A percentile compares a stretch with the other conserved stretches of the same genome.
Evolutionary conservation across 2,329 filamentous ascomycete species (phyloP).

Genomic region (Pestalotiopsis sp.): DNA sequence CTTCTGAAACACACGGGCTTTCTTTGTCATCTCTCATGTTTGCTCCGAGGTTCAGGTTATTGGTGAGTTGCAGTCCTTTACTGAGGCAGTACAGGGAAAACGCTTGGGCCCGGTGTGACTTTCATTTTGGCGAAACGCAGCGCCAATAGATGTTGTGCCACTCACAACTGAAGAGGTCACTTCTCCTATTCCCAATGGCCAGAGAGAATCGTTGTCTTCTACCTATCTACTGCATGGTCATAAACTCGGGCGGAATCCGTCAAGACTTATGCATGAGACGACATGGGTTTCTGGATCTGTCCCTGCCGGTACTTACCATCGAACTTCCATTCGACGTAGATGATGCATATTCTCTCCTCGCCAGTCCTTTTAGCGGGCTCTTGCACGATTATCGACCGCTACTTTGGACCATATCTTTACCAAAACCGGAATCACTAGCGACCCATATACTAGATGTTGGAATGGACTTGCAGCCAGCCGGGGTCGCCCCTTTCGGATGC

Average conservation of each 20-base stretch:
- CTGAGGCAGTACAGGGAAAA: constrained; percentile 5
- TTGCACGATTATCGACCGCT: neutral
- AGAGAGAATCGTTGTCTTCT: neutral
- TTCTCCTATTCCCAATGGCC: neutral
- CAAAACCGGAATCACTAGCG: neutral
- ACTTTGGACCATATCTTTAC: neutral
- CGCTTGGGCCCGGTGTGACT: neutral
- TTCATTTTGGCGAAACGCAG: constrained; percentile 7
- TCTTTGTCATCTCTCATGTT: constrained; percentile 11
- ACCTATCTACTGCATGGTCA: neutral
- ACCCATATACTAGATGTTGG: neutral
- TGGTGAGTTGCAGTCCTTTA: neutral
- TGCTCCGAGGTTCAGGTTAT: neutral
- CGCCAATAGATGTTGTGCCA: neutral
- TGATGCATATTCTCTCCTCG: neutral
- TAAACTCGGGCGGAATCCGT: neutral
- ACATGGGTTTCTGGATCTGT: neutral
- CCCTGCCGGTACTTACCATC: neutral
- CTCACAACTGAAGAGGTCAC: constrained; percentile 2
- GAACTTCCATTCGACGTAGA: neutral
- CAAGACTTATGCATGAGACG: neutral
- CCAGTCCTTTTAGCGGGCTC: neutral
- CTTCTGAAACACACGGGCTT: constrained; percentile 2
- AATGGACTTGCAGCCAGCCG: neutral
- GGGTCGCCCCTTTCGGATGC: neutral